Conservation (phyloP, 2,329 filamentous ascomycete species). For the Anthostomella pinea region DNA sequence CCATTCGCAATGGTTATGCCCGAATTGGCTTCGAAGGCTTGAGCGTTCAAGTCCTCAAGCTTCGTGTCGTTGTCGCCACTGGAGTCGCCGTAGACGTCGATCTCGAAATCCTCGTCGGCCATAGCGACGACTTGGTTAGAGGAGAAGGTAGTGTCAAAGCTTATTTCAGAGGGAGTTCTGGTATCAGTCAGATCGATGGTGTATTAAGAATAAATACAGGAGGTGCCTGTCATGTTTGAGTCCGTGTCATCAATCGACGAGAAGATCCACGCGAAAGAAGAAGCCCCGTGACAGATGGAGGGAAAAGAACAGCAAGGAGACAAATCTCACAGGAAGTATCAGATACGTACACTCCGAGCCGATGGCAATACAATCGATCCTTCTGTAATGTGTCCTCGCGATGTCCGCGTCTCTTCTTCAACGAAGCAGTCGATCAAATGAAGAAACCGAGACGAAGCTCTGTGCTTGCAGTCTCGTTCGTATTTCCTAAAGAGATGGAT, state of each 20-base stretch:
- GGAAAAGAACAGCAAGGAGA: conserved; percentile 31
- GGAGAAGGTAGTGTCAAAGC: conserved; percentile 31
- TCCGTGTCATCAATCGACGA: conserved; percentile 36
- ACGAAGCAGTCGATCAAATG: conserved; percentile 30
- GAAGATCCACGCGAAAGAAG: conserved; percentile 27
- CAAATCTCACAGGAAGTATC: conserved; percentile 41
- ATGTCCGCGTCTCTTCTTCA: conserved; percentile 13
- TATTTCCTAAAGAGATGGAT: conserved; percentile 13
- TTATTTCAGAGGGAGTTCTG: conserved; percentile 23
- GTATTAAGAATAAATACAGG: conserved; percentile 42
- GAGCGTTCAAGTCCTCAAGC: conserved; percentile 36
- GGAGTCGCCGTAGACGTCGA: conserved; percentile 68
- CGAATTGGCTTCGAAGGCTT: conserved; percentile 37
- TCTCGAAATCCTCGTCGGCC: conserved; percentile 70
- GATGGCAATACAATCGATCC: conserved; percentile 18
- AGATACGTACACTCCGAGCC: conserved; percentile 55
- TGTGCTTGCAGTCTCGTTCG: conserved; percentile 52
- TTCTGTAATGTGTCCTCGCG: conserved; percentile 14
- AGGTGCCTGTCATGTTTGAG: conserved; percentile 35
- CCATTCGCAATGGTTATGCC: conserved; percentile 40
- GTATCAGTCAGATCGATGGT: conserved; percentile 33
- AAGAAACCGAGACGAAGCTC: conserved; percentile 58
- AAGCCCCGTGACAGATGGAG: conserved; percentile 24
- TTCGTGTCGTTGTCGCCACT: conserved; percentile 42
- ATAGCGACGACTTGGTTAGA: conserved; percentile 40